Percentiles rank a stretch among this genome's conserved stretches.
Evolutionary conservation across 495 filamentous ascomycete genomes (phyloP).

Genomic region (Copromyces sp.): DNA sequence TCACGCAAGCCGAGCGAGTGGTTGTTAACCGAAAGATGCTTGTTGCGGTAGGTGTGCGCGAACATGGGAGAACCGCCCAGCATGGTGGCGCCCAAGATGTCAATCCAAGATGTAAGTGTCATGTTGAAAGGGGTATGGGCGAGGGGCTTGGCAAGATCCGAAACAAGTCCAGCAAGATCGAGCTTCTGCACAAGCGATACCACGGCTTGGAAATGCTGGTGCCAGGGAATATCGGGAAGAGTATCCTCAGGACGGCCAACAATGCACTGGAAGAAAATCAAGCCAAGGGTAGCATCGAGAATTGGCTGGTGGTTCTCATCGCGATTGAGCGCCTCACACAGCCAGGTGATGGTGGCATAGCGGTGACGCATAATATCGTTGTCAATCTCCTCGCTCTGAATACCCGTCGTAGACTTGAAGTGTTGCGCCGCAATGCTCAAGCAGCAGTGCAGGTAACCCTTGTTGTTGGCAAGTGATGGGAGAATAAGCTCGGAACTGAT

Average conservation of each 20-base stretch:
- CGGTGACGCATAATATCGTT: slow-evolving; percentile 90
- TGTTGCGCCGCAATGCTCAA: slow-evolving; percentile 93
- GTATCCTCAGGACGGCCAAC: slow-evolving; percentile 78
- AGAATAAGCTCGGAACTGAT: slow-evolving; percentile 72
- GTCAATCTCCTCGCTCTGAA: slow-evolving; percentile 65
- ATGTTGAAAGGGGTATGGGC: slow-evolving; percentile 83
- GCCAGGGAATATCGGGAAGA: slow-evolving; percentile 92
- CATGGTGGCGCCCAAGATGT: slow-evolving; percentile 93
- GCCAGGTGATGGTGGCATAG: slow-evolving; percentile 73
- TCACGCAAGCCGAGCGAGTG: slow-evolving; percentile 68
- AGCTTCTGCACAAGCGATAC: slow-evolving; percentile 73
- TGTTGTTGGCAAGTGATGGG: slow-evolving; percentile 78
- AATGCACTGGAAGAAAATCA: slow-evolving; percentile 96
- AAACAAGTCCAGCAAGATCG: slow-evolving; percentile 57
- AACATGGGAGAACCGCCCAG: slow-evolving; percentile 74
- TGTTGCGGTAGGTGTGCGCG: slow-evolving; percentile 83
- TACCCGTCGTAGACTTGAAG: slow-evolving; percentile 63
- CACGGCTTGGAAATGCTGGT: slow-evolving; percentile 89
- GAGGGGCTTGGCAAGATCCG: slow-evolving; percentile 45
- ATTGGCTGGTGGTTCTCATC: slow-evolving; percentile 81
- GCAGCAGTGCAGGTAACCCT: slow-evolving; percentile 90
- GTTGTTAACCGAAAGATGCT: slow-evolving; percentile 63
- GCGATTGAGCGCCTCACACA: slow-evolving; percentile 71
- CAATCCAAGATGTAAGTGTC: slow-evolving; percentile 91
- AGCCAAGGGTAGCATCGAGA: slow-evolving; percentile 85